Evolutionary conservation across 768 basidiomycete species (phyloP).

Genomic region (Scleroderma bovista): DNA sequence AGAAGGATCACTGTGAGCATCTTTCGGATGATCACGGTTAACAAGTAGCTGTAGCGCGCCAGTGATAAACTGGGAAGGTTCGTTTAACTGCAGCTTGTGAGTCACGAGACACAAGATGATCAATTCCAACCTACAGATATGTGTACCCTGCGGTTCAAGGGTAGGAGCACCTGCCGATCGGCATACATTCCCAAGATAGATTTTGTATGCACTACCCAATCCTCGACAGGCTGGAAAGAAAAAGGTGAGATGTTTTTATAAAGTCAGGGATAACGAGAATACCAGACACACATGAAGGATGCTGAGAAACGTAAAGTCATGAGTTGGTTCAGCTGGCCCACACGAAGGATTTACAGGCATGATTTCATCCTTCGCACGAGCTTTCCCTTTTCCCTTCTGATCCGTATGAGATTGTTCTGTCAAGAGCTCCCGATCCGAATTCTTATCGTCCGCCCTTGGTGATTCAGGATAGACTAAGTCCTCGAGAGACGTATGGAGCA

Average conservation of each 20-base stretch:
- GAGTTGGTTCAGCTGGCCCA: not conserved
- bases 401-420: not conserved
- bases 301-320: not conserved
- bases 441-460: not conserved
- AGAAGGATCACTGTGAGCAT: slow-evolving; percentile 6
- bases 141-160: slow-evolving; percentile 19
- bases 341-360: not conserved
- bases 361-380: not conserved
- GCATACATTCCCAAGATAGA: slow-evolving; percentile 23
- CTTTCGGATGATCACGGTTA: slow-evolving; percentile 17
- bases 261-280: not conserved
- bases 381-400: slow-evolving; percentile 7
- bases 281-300: slow-evolving; percentile 5
- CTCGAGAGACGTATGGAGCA: slow-evolving; percentile 9
- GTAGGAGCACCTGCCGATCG: slow-evolving; percentile 20
- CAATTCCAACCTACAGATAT: slow-evolving; percentile 14
- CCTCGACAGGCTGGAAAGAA: slow-evolving; percentile 8
- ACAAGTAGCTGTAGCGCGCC: slow-evolving; percentile 24
- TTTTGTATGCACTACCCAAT: slow-evolving; percentile 21
- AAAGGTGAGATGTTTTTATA: not conserved
- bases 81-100: slow-evolving; percentile 16
- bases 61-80: slow-evolving; percentile 19
- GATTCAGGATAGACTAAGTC: not conserved
- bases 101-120: not conserved
- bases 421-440: not conserved